Percentiles rank a stretch among this genome's conserved stretches.
These are phyloP conservation scores for Gaertneriomyces semiglobifer DNA, from an alignment of 192 early-diverging fungal species.

Conservation along the genomic window DNA sequence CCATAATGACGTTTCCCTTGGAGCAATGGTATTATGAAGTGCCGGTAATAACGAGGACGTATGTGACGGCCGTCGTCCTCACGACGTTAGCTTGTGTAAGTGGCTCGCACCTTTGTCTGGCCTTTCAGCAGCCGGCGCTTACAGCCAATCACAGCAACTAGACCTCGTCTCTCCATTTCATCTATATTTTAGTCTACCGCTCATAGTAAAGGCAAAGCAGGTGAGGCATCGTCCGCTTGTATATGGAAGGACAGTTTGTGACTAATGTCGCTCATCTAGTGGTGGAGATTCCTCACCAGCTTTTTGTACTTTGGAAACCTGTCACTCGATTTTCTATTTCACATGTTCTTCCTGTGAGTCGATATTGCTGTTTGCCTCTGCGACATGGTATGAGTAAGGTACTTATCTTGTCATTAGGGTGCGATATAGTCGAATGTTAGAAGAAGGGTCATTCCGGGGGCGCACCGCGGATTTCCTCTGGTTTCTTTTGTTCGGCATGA, in stretches of 20 bases:
- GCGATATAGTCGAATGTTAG: conserved; percentile 85
- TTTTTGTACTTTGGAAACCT: conserved; percentile 92
- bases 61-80: conserved; percentile 72
- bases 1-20: conserved; percentile 51
- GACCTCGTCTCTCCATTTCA: conserved; percentile 76
- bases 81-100: conserved; percentile 78
- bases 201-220: conserved; percentile 66
- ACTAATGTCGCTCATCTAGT: conserved; percentile 51
- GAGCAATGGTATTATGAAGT: conserved; percentile 92
- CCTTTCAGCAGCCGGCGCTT: not conserved
- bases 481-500: conserved; percentile 71
- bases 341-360: conserved; percentile 63
- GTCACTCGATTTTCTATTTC: conserved; percentile 88
- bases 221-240: conserved; percentile 36
- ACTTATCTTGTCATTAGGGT: conserved; percentile 42
- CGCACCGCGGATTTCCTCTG: conserved; percentile 91
- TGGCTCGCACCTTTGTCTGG: not conserved
- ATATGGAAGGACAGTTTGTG: not conserved
- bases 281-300: conserved; percentile 87
- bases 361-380: not conserved
- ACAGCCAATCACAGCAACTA: conserved; percentile 61
- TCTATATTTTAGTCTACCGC: conserved; percentile 74
- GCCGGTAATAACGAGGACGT: conserved; percentile 80
- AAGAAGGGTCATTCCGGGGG: conserved; percentile 88
- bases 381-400: not conserved